Base-by-base conservation (phyloP, 2,329 filamentous ascomycete species). In the Beauveria bassiana region DNA sequence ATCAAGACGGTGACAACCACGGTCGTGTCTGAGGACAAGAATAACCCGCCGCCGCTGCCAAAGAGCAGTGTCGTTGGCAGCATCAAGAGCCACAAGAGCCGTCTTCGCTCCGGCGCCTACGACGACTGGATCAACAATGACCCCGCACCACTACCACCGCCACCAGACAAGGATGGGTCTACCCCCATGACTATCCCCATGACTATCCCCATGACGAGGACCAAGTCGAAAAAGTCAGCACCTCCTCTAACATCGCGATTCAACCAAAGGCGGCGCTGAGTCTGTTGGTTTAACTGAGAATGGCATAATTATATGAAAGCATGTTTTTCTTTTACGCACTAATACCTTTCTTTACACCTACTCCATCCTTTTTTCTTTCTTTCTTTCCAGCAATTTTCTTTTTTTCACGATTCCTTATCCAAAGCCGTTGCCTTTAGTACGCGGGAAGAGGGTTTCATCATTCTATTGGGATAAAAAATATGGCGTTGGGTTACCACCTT, bases 1-100 rank as follows among this genome's bases (percentile, higher is more conserved):
- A 22, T 59, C 56, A 59, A 59, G 56, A 59, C 56, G 20, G 56
- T 59, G 24, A 59, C 56, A 18, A 59, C 56, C 6, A 59, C 56
- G 12, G 46, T 59, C 34, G 56, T 59, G 24, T 59, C 56, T 18
- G 46, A 50, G 18, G 46, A 59, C 56, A 50, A 26, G 31, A 40
- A 47, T 31, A 24, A n/a, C 24, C 18, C 28, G 42, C 22, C 24
- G 24, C 2, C 28, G 28, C 45, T 20, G 43, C 43, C 54, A 20
- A 38, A 20, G 20, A 24, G 20, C 12, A 49, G 54, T 16, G 14
- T 8, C 20, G 40, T 12, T 9, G 20, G 40, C 26, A 56, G 31
- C 31, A 14, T 40, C 55, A 40, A 18, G 8, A 55, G 52, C 24
- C 24, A 28, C 16, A 42, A n/a, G 28, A 57, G 51, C 28, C 28